Evolutionary conservation across 2,329 filamentous ascomycete genomes (phyloP).

Genomic region (Tolypocladium ovalisporum): DNA sequence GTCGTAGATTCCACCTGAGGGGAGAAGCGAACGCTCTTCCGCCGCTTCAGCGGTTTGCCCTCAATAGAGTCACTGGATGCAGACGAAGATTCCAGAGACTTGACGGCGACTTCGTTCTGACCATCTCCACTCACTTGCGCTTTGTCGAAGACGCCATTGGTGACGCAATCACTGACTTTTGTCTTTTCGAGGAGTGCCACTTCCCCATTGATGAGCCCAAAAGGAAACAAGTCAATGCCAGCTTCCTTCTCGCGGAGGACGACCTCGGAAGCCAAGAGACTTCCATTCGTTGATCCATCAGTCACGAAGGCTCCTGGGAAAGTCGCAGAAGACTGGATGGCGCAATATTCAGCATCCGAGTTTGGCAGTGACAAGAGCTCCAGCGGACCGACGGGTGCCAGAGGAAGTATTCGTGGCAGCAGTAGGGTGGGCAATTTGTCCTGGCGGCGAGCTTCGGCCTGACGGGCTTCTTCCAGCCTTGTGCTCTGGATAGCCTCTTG

Average conservation of each 20-base stretch:
- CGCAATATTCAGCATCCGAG: slow-evolving; percentile 27
- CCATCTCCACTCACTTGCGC: neutral
- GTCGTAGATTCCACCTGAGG: slow-evolving; percentile 55
- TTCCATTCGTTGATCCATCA: neutral
- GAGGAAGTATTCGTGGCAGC: neutral
- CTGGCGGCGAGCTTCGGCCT: slow-evolving; percentile 11
- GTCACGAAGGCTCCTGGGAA: neutral
- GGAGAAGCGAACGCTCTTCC: slow-evolving; percentile 62
- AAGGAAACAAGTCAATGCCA: neutral
- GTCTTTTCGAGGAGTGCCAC: neutral
- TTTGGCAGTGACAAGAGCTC: slow-evolving; percentile 45
- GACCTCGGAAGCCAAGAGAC: neutral
- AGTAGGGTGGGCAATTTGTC: slow-evolving; percentile 2
- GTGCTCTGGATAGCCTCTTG: slow-evolving; percentile 73
- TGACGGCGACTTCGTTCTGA: neutral
- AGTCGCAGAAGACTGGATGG: neutral
- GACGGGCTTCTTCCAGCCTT: slow-evolving; percentile 32
- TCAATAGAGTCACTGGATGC: slow-evolving; percentile 11
- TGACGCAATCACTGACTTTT: neutral
- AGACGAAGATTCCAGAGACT: slow-evolving; percentile 3
- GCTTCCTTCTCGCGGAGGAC: neutral
- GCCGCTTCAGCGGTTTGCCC: slow-evolving; percentile 23
- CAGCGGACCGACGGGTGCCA: slow-evolving; percentile 32
- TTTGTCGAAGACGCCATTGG: neutral
- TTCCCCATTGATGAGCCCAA: neutral